Base-by-base conservation (phyloP, 768 basidiomycete genomes). In the Leucocoprinus leucothites region DNA sequence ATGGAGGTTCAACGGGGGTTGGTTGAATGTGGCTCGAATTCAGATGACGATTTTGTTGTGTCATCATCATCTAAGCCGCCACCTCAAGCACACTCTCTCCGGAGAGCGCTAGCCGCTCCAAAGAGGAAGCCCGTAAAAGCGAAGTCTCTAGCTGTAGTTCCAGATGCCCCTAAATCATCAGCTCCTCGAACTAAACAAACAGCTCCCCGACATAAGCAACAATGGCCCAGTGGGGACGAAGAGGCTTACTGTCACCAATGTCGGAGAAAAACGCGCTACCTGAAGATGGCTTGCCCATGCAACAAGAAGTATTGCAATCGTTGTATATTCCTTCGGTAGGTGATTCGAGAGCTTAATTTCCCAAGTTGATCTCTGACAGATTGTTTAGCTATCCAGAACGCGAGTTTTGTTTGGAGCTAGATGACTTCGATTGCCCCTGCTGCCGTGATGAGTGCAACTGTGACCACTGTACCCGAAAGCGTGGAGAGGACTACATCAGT, bases 271-370 rank as follows among this genome's bases (percentile, higher is more conserved):
- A 47, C 50, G 14, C 22, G 16, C 22, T 48, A 28, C 22, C 34
- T 58, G 4, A 58, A 58, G 44, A 58, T 58, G 57, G 19, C 38
- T 3, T 58, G 57, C 25, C 49, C 21, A 7, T 58, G 57, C 38
- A 16, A 21, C 18, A 53, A 48, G 25, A 51, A 48, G 24, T 58
- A 45, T 53, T 58, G 57, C 28, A 53, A 41, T 18, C 51, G 57
- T n/a, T 58, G 57, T 31, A 41, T 53, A 7, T n/a, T 48, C 9
- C 13, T 53, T 24, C 50, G 57, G 57, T 58, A 22, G 13, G 34
- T 48, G 21, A 11, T 7, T 26, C 11, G 3, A 8, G 9, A 34
- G 26, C 9, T 45, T 16, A 14, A 5, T 31, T 42, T 26, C 4
- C 42, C 18, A 19, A 24, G 41, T 5, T n/a, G 24, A 13, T 5